Conservation (phyloP, 2,329 filamentous ascomycete genomes). For the Neonectria neomacrospora region DNA sequence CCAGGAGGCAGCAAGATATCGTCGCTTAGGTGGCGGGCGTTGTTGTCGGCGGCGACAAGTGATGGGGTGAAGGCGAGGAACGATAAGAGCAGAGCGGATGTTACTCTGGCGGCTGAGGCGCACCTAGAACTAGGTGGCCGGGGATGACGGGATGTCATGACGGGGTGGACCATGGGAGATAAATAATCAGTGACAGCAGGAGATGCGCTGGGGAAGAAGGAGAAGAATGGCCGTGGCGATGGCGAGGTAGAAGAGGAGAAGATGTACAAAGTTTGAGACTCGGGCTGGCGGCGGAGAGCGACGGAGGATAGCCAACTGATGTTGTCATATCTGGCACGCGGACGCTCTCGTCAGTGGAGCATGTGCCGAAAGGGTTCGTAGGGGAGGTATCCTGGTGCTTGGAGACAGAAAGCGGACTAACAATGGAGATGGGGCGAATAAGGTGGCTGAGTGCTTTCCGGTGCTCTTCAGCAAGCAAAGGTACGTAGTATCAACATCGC, state of each 20-base stretch:
- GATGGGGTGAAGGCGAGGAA: slow-evolving; percentile 70
- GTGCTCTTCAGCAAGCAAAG: rapidly evolving
- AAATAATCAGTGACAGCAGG: slow-evolving; percentile 16
- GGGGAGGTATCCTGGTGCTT: slow-evolving; percentile 13
- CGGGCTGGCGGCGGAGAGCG: slow-evolving; percentile 31
- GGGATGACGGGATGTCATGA: slow-evolving; percentile 37
- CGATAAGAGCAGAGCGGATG: slow-evolving; percentile 71
- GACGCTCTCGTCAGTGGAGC: slow-evolving; percentile 39
- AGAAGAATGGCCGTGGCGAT: slow-evolving; percentile 16
- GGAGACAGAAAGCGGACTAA: slow-evolving; percentile 18
- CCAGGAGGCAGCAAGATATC: slow-evolving; percentile 57
- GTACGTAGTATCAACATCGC: not conserved
- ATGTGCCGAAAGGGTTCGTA: slow-evolving; percentile 23
- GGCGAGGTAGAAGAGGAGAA: slow-evolving; percentile 24
- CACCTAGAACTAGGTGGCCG: slow-evolving; percentile 48
- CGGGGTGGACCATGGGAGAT: slow-evolving; percentile 26
- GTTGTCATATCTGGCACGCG: slow-evolving; percentile 44
- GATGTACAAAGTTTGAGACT: slow-evolving; percentile 20
- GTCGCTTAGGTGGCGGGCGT: slow-evolving; percentile 52
- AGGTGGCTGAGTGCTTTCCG: slow-evolving; percentile 9
- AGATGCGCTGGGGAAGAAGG: not conserved
- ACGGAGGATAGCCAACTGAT: slow-evolving; percentile 40
- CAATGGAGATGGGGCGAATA: not conserved
- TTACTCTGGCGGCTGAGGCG: slow-evolving; percentile 71
- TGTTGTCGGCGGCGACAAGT: slow-evolving; percentile 50